A percentile compares a stretch with the other conserved stretches of the same genome.
Conservation (phyloP, 2,329 filamentous ascomycete species). For the Cladorrhinum sp. region DNA sequence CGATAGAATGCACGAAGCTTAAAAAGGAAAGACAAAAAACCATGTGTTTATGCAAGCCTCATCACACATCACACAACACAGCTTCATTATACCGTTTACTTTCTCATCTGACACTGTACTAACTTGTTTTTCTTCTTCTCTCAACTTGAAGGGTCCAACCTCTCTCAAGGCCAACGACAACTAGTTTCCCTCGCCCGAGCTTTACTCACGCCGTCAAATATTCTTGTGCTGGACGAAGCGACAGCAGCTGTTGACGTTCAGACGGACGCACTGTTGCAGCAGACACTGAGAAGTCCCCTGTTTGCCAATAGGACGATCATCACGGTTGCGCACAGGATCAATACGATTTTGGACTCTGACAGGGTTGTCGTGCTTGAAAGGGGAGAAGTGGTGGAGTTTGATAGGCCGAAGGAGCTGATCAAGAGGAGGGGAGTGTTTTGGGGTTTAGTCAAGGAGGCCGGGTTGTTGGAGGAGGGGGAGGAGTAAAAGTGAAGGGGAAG, state of each 20-base stretch:
- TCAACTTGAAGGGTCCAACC: constrained; percentile 70
- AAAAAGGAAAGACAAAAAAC: not conserved
- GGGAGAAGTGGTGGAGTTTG: constrained; percentile 88
- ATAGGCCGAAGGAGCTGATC: constrained; percentile 76
- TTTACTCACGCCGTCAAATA: constrained; percentile 91
- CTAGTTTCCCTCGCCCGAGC: constrained; percentile 91
- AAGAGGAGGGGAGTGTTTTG: constrained; percentile 78
- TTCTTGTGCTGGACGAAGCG: constrained; percentile 93
- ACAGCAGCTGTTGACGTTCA: constrained; percentile 73
- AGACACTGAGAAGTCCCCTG: constrained; percentile 58
- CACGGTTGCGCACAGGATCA: constrained; percentile 96
- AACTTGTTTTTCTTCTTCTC: not conserved
- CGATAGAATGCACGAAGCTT: not conserved
- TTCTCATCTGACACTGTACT: not conserved
- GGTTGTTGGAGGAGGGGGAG: constrained; percentile 49
- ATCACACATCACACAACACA: not conserved
- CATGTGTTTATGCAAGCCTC: not conserved
- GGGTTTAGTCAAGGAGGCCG: constrained; percentile 86
- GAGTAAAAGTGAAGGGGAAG: not conserved
- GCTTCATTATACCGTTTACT: not conserved
- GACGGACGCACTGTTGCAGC: constrained; percentile 65
- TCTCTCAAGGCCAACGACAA: constrained; percentile 92
- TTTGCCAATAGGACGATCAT: constrained; percentile 96
- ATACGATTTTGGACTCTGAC: constrained; percentile 88
- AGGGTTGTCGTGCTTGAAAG: constrained; percentile 90